Evolutionary conservation across 257 asterid genomes (phyloP).

Genomic region (Solanum megistacrolobum): DNA sequence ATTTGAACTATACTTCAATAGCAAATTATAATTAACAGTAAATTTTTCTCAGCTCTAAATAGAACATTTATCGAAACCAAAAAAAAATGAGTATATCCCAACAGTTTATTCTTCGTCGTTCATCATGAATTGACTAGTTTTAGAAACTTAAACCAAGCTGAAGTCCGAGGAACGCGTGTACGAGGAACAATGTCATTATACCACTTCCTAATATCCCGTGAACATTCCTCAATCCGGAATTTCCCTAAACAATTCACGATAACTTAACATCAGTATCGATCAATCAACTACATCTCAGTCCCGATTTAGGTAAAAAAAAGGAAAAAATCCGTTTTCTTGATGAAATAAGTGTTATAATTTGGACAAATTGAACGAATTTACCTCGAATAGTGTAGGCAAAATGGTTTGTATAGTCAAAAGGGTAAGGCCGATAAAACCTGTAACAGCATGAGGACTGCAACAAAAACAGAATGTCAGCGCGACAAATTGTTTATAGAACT

Average conservation of each 20-base stretch:
- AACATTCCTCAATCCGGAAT: constrained; percentile 57
- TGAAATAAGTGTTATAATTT: neutral
- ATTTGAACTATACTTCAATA: neutral
- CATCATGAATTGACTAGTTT: neutral
- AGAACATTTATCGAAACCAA: neutral
- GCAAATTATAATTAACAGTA: neutral
- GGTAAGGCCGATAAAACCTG: constrained; percentile 35
- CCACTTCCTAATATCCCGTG: constrained; percentile 93
- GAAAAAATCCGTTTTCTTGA: neutral
- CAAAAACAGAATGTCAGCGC: neutral
- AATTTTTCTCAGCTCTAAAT: neutral
- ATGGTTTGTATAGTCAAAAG: constrained; percentile 37
- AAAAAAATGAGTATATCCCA: neutral
- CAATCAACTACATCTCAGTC: neutral
- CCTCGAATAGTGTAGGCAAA: constrained; percentile 55
- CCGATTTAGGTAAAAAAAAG: neutral
- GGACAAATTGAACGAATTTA: neutral
- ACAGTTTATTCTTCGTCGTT: neutral
- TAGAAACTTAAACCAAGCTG: constrained; percentile 69
- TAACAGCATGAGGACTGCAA: constrained; percentile 55
- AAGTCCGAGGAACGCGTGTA: constrained; percentile 77
- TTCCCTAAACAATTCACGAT: constrained; percentile 35
- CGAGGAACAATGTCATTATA: constrained; percentile 80
- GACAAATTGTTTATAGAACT: neutral
- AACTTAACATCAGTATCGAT: neutral